Conservation (phyloP, 108 stramenopile species). For the Pseudonitzschia delicatissima region DNA sequence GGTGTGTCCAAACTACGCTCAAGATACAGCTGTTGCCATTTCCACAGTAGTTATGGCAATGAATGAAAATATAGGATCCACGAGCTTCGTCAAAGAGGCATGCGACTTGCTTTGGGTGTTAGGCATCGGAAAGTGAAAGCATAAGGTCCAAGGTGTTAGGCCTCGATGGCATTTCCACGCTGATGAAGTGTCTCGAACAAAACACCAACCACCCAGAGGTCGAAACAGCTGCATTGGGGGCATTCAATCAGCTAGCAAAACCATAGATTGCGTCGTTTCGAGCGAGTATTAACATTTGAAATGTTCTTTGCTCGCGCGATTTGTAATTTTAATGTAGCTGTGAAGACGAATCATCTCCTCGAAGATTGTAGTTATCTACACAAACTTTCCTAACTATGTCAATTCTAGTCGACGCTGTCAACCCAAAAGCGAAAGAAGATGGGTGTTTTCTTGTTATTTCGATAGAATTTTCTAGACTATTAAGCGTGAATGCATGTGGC, state of each 20-base stretch:
- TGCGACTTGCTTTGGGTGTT: conserved; percentile 55
- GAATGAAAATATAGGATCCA: conserved; percentile 30
- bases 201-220: conserved; percentile 22
- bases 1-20: conserved; percentile 19
- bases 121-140: conserved; percentile 30
- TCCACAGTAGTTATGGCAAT: conserved; percentile 40
- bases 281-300: too few relatives aligned
- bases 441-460: too few relatives aligned
- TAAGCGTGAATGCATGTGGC: too few relatives aligned
- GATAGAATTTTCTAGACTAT: too few relatives aligned
- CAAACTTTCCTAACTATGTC: too few relatives aligned
- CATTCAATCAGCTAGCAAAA: conserved; percentile 35
- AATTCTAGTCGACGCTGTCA: too few relatives aligned
- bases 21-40: conserved; percentile 36
- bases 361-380: too few relatives aligned
- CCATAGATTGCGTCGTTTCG: not conserved
- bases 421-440: too few relatives aligned
- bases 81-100: conserved; percentile 34
- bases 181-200: conserved; percentile 38
- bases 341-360: too few relatives aligned
- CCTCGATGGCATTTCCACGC: conserved; percentile 33
- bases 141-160: conserved; percentile 38
- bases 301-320: too few relatives aligned
- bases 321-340: too few relatives aligned
- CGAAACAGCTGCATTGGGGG: conserved; percentile 30